Evolutionary conservation across 2,329 filamentous ascomycete genomes (phyloP), one percentile per base, ranked within the genome.

Genomic region (Paraphoma chrysanthemicola): DNA sequence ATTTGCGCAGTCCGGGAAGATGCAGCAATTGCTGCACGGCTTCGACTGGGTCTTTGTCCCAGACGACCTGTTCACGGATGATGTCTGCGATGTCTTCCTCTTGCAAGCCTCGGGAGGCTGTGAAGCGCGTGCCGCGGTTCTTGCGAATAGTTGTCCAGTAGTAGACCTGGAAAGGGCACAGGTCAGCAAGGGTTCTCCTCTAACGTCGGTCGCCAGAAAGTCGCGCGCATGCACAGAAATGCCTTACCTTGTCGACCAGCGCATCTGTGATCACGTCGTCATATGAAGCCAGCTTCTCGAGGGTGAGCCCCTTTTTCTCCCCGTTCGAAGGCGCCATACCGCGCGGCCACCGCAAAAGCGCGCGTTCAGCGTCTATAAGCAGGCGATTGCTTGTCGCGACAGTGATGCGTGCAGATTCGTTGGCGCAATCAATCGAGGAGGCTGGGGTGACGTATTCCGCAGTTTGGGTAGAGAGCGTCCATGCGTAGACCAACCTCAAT

Each of bases 91-190:
- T 81, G 18, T 86, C 81, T 48, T 89, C 85, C 62, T 88, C 85
- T 51, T 86, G 87, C 48, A 98, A 83, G 41, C 92, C 92, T 60
- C 95, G 89, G 6, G 90, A 92, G 0, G 92, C 85, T 68, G 91
- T 90, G 77, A 96, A 98, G 53, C 91, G 92, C 51, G 87, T 88
- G 53, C 87, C 88, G 59, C 91, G 89, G 71, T 98, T 97, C 79
- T 99, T 99, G 63, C 94, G 93, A 56, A 97, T 97, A 4, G 87
- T 91, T 6, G 94, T 94, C 94, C 95, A 98, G 82, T 95, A 99
- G 78, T 91, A 97, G 9, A 92, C 90, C 94, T 97, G 64, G 44
- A 48, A 43, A 14, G 51, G 43, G 59, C 49, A 46, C 28, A 45
- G 41, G 50, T 72, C 53, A 70, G 66, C 45, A 38, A 10, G 18